A percentile compares a stretch with the other conserved stretches of the same genome.
Conservation (phyloP, 1,284 basidiomycete genomes). For the Flammula alnicola region DNA sequence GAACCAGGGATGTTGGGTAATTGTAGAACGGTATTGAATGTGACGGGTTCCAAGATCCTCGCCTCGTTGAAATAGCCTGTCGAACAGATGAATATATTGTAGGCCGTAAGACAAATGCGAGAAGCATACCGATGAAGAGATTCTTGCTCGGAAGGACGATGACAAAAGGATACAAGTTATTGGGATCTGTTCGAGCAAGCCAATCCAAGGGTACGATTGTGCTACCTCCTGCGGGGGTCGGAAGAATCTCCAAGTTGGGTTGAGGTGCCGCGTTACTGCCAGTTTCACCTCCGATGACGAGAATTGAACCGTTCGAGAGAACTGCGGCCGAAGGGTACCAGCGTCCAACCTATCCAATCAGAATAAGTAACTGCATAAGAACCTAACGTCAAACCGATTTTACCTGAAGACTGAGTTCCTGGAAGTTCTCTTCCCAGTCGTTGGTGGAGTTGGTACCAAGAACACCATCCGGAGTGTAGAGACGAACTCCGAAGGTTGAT, state of each 20-base stretch:
- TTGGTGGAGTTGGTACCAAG: constrained; percentile 65
- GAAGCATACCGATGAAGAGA: constrained; percentile 63
- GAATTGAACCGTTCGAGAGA: constrained; percentile 69
- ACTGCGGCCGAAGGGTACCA: constrained; percentile 76
- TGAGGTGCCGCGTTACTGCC: constrained; percentile 70
- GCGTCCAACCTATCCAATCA: constrained; percentile 55
- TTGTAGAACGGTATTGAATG: constrained; percentile 59
- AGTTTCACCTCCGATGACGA: constrained; percentile 76
- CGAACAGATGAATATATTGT: background rate
- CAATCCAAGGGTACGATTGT: constrained; percentile 48
- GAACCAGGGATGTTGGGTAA: constrained; percentile 76
- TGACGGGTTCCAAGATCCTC: constrained; percentile 68
- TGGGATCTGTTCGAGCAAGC: constrained; percentile 65
- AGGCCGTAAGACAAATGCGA: background rate
- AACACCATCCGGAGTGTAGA: constrained; percentile 64
- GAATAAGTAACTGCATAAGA: background rate
- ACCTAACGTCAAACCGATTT: constrained; percentile 6
- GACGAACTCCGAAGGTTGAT: constrained; percentile 69
- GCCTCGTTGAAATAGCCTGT: constrained; percentile 80
- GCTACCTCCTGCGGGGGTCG: constrained; percentile 46
- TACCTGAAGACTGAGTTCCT: constrained; percentile 57
- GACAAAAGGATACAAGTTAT: constrained; percentile 80
- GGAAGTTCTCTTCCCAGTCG: constrained; percentile 68
- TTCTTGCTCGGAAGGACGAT: constrained; percentile 66
- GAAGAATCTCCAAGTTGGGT: constrained; percentile 67